phyloP scores from a whole-genome alignment of 805 yeast species.

The Candida methanosorbosa region DNA sequence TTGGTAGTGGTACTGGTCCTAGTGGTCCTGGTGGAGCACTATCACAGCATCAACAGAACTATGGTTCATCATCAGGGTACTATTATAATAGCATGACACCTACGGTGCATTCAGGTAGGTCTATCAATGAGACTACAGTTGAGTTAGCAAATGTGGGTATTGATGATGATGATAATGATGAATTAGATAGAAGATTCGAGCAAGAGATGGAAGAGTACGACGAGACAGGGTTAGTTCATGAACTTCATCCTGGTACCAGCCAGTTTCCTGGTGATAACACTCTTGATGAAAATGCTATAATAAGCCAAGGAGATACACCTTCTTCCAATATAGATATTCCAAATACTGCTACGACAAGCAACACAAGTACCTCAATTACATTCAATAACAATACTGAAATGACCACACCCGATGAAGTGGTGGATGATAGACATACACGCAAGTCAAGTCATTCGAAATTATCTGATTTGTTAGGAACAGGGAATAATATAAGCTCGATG shows the following conservation, averaged over 20 bases:
- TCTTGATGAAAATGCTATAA: neutral
- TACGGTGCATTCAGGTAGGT: slow-evolving; percentile 36
- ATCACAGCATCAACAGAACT: too few relatives aligned
- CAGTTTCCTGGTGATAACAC: neutral
- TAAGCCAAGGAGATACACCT: neutral
- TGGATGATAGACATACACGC: neutral
- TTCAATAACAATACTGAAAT: too few relatives aligned
- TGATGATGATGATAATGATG: slow-evolving; percentile 23
- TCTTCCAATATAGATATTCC: too few relatives aligned
- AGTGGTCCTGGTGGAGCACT: too few relatives aligned
- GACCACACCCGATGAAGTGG: too few relatives aligned
- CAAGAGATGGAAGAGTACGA: neutral
- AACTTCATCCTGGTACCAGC: too few relatives aligned
- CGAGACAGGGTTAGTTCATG: neutral
- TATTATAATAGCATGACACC: slow-evolving; percentile 20
- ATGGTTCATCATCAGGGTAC: too few relatives aligned
- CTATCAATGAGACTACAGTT: slow-evolving; percentile 50
- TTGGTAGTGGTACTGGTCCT: slow-evolving; percentile 3
- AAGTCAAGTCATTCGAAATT: slow-evolving; percentile 1
- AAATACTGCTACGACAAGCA: too few relatives aligned
- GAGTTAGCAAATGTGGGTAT: slow-evolving; percentile 50
- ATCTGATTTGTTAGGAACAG: neutral
- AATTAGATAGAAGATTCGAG: neutral
- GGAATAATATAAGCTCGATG: too few relatives aligned
- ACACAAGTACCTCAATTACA: too few relatives aligned